Percentiles rank a stretch among this genome's conserved stretches.
Evolutionary conservation across 2,329 filamentous ascomycete genomes (phyloP).

Genomic region (Sporothrix protearum): DNA sequence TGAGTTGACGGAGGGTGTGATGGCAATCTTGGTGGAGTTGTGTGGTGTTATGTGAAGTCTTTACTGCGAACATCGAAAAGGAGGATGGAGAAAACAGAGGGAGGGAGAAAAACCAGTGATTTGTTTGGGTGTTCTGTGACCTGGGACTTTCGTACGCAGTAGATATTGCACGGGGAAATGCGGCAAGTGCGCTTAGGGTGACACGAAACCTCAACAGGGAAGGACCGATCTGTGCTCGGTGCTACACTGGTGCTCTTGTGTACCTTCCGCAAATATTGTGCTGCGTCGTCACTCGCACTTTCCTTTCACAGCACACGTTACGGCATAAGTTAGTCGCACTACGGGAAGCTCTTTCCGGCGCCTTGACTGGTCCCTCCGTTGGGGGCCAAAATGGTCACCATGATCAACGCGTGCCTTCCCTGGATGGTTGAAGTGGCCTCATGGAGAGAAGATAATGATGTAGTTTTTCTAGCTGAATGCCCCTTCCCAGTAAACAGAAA

Average conservation of each 20-base stretch:
- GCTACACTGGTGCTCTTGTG: neutral
- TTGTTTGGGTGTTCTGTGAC: neutral
- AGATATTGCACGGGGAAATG: neutral
- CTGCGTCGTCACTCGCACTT: neutral
- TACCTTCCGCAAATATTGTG: neutral
- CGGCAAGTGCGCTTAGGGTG: constrained; percentile 11
- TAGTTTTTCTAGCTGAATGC: neutral
- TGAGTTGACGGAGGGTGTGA: neutral
- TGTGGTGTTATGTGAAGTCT: too few relatives aligned
- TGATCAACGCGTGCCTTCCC: neutral
- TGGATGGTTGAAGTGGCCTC: neutral
- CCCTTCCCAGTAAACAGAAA: neutral
- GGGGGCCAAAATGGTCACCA: neutral
- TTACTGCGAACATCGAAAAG: neutral
- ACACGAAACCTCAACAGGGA: neutral
- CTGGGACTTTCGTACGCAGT: neutral
- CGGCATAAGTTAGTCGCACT: neutral
- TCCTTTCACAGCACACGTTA: neutral
- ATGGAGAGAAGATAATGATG: too few relatives aligned
- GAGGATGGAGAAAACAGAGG: neutral
- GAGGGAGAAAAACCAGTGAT: neutral
- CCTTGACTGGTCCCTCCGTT: neutral
- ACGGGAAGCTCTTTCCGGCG: neutral
- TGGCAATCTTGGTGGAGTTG: neutral
- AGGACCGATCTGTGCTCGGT: neutral